Evolutionary conservation across 1,139 yeast species (phyloP).

Genomic region (Zygoascus meyerae): DNA sequence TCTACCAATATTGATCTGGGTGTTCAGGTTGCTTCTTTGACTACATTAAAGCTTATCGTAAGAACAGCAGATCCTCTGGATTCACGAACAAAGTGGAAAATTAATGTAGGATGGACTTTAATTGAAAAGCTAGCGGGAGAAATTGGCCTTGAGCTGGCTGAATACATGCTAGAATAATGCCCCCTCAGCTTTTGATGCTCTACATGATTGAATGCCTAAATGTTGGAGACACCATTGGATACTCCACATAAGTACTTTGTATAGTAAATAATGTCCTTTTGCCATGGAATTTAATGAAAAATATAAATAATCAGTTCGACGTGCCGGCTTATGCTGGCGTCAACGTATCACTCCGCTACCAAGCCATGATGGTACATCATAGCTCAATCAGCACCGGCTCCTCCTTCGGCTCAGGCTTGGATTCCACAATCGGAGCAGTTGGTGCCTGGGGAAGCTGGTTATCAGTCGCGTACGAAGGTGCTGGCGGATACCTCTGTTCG

Average conservation of each 20-base stretch:
- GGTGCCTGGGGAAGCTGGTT: conserved; percentile 1
- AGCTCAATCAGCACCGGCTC: conserved; percentile 30
- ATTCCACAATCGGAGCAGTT: not conserved
- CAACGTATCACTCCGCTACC: no score
- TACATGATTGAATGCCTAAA: no score
- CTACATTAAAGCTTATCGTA: conserved; percentile 48
- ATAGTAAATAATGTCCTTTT: not conserved
- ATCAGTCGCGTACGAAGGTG: not conserved
- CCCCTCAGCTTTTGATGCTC: no score
- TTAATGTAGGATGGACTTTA: conserved; percentile 52
- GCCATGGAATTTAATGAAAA: no score
- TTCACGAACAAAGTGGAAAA: conserved; percentile 59
- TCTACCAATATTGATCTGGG: conserved; percentile 46
- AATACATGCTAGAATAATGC: conserved; percentile 41
- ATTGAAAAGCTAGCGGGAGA: conserved; percentile 48
- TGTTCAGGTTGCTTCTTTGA: conserved; percentile 56
- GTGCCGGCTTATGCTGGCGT: no score
- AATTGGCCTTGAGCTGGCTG: conserved; percentile 49
- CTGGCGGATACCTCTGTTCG: not conserved
- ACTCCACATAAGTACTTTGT: not conserved
- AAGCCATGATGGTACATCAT: no score
- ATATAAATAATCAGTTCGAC: no score
- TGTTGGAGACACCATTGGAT: no score
- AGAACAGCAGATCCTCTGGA: conserved; percentile 54
- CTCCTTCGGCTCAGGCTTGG: conserved; percentile 17